phyloP scores from a whole-genome alignment of 805 yeast species.

The Candida maesae region DNA sequence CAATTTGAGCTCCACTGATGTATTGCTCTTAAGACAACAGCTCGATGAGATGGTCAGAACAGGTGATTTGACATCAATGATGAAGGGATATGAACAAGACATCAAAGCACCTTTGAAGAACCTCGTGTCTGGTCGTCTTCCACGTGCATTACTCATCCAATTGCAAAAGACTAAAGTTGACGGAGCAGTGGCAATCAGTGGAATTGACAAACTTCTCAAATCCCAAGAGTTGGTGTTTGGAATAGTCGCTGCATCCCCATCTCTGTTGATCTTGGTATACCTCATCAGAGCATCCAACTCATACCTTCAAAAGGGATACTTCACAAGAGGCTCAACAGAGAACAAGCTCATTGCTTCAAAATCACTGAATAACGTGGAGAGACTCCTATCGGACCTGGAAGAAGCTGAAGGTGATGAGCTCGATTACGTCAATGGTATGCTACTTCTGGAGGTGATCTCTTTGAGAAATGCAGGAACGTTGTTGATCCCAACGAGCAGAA shows the following conservation, averaged over 20 bases:
- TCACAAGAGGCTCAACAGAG: constrained; percentile 13
- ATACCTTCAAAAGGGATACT: constrained; percentile 36
- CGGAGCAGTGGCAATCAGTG: constrained; percentile 83
- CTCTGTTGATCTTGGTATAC: constrained; percentile 55
- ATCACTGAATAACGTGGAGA: constrained; percentile 55
- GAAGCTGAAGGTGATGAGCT: constrained; percentile 23
- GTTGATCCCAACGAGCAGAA: constrained; percentile 47
- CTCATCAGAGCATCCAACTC: constrained; percentile 29
- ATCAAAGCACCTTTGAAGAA: constrained; percentile 65
- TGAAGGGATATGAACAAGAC: constrained; percentile 78
- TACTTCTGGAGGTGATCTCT: constrained; percentile 62
- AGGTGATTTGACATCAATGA: constrained; percentile 78
- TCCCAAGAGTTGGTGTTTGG: constrained; percentile 96
- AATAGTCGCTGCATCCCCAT: constrained; percentile 83
- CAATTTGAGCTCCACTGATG: constrained; percentile 3
- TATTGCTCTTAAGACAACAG: constrained; percentile 21
- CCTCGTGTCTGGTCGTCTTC: constrained; percentile 59
- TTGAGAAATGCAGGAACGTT: constrained; percentile 46
- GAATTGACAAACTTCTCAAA: constrained; percentile 84
- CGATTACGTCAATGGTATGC: constrained; percentile 49
- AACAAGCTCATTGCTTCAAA: constrained; percentile 34
- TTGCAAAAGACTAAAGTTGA: constrained; percentile 96
- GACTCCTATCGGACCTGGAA: constrained; percentile 37
- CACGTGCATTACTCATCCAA: constrained; percentile 80
- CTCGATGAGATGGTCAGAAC: constrained; percentile 49